Evolutionary conservation across 169 alveolate species (phyloP).

Genomic region (Plasmodium vinckei): DNA sequence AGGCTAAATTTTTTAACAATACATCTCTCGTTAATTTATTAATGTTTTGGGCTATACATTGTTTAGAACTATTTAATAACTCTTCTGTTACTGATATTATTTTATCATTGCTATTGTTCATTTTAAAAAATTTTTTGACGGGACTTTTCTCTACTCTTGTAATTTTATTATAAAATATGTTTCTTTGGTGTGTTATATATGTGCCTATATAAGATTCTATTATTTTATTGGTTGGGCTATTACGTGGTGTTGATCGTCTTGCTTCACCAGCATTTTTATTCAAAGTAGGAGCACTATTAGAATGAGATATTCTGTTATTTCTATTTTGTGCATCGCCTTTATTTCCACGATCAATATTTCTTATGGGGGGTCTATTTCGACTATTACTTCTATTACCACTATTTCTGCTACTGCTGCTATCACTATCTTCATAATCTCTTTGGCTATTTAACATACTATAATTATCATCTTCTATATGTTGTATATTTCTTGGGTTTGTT

Average conservation of each 20-base stretch:
- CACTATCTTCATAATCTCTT: too few relatives aligned
- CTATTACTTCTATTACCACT: too few relatives aligned
- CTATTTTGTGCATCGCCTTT: too few relatives aligned
- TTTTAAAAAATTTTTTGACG: slow-evolving; percentile 12
- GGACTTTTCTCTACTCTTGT: not conserved
- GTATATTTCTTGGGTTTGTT: too few relatives aligned
- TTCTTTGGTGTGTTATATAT: slow-evolving; percentile 32
- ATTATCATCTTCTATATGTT: too few relatives aligned
- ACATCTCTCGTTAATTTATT: slow-evolving; percentile 23
- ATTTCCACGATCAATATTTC: too few relatives aligned
- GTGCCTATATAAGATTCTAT: not conserved
- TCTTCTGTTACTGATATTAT: slow-evolving; percentile 24
- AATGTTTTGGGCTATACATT: slow-evolving; percentile 15
- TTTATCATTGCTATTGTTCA: not conserved
- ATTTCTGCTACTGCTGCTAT: too few relatives aligned
- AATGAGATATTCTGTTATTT: too few relatives aligned
- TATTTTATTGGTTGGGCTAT: too few relatives aligned
- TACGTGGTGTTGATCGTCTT: not conserved
- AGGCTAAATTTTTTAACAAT: slow-evolving; percentile 26
- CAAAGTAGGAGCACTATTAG: too few relatives aligned
- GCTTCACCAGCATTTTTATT: not conserved
- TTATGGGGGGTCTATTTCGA: too few relatives aligned
- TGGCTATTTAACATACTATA: too few relatives aligned
- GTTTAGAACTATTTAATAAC: slow-evolving; percentile 9
- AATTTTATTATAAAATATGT: slow-evolving; percentile 18